Evolutionary conservation across 495 filamentous ascomycete genomes (phyloP).

Genomic region (Xylaria cubensis): DNA sequence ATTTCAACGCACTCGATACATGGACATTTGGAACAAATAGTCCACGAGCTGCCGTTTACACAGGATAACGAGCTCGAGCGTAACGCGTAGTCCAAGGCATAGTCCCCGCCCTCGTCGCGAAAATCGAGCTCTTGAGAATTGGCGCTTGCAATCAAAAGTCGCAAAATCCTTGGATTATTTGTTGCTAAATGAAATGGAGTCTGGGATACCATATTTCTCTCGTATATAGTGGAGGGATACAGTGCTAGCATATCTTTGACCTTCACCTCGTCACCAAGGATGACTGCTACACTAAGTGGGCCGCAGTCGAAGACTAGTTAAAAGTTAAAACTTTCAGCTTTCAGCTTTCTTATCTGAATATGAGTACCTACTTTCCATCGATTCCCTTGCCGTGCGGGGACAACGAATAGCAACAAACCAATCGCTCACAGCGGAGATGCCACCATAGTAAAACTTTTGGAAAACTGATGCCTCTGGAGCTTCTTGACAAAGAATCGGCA

Average conservation of each 20-base stretch:
- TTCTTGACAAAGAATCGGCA: no score
- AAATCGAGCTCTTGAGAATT: background rate
- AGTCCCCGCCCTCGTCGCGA: background rate
- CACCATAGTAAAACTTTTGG: no score
- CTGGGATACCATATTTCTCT: background rate
- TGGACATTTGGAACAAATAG: background rate
- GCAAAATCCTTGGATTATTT: slow-evolving; percentile 4
- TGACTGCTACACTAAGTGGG: background rate
- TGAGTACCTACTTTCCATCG: background rate
- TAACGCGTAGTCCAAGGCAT: slow-evolving; percentile 3
- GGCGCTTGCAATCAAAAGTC: background rate
- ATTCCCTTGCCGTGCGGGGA: background rate
- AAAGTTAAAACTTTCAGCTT: background rate
- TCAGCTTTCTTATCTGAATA: background rate
- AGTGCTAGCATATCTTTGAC: background rate
- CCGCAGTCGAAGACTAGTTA: slow-evolving; percentile 6
- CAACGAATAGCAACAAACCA: background rate
- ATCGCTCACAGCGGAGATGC: background rate
- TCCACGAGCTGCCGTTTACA: background rate
- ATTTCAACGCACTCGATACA: slow-evolving; percentile 14
- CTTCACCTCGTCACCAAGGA: background rate
- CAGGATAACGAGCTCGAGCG: background rate
- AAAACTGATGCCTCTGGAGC: no score
- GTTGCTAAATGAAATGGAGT: slow-evolving; percentile 15
- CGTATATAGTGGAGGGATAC: background rate